Conservation (phyloP, 148 eudicot genomes). For the Drosera capensis region DNA sequence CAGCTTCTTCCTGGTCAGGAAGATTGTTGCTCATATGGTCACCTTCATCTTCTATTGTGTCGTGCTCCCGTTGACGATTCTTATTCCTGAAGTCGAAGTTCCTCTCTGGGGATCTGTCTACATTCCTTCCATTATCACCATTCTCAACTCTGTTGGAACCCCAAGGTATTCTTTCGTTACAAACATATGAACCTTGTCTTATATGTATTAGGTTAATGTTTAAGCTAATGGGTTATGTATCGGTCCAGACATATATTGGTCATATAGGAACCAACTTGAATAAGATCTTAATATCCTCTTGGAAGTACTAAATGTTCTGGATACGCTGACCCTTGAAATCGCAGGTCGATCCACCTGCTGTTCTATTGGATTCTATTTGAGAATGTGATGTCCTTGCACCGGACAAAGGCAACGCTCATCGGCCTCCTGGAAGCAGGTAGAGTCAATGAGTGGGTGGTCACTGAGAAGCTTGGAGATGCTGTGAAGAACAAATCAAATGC, state of each 20-base stretch:
- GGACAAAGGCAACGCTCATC: constrained; percentile 85
- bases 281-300: too few relatives aligned
- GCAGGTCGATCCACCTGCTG: constrained; percentile 80
- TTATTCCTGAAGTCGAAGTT: constrained; percentile 78
- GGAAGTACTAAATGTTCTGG: not conserved
- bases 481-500: constrained; percentile 43
- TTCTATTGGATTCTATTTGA: constrained; percentile 94
- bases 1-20: constrained; percentile 91
- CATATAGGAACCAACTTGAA: too few relatives aligned
- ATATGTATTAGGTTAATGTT: too few relatives aligned
- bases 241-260: too few relatives aligned
- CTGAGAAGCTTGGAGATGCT: constrained; percentile 89
- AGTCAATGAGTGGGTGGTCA: constrained; percentile 95
- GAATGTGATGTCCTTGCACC: constrained; percentile 95
- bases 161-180: constrained; percentile 44
- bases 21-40: constrained; percentile 84
- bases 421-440: constrained; percentile 82
- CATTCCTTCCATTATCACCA: constrained; percentile 72
- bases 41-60: constrained; percentile 78
- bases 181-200: too few relatives aligned
- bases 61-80: constrained; percentile 56
- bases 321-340: not conserved
- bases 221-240: too few relatives aligned
- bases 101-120: constrained; percentile 88
- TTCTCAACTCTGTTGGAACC: constrained; percentile 83